Evolutionary conservation across 345 rosid genomes (phyloP).

Genomic region (Diplotaxis tenuifolia): DNA sequence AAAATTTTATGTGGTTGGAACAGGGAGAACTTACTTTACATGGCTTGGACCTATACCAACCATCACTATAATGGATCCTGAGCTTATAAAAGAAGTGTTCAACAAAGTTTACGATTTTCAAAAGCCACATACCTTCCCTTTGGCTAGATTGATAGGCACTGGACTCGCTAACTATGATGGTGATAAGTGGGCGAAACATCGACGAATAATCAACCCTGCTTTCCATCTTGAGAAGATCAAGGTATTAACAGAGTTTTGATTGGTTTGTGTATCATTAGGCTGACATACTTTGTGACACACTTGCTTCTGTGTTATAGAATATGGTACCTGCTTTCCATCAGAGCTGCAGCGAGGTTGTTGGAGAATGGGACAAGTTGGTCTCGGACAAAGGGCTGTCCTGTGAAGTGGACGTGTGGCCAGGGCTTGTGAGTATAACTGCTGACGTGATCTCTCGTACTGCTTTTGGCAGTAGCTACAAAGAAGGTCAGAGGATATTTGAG

Average conservation of each 20-base stretch:
- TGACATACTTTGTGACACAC: not conserved
- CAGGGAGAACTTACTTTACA: slow-evolving; percentile 42
- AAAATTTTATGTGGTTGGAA: slow-evolving; percentile 3
- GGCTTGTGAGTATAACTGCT: slow-evolving; percentile 35
- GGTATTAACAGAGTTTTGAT: slow-evolving; percentile 12
- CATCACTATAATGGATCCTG: slow-evolving; percentile 43
- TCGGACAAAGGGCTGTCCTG: slow-evolving; percentile 12
- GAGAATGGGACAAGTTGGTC: slow-evolving; percentile 31
- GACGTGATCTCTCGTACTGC: slow-evolving; percentile 54
- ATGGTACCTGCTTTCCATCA: slow-evolving; percentile 40
- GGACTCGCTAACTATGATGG: slow-evolving; percentile 39
- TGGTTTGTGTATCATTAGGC: not conserved
- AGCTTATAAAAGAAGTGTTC: slow-evolving; percentile 40
- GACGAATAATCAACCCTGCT: slow-evolving; percentile 48
- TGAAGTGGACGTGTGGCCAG: slow-evolving; percentile 46
- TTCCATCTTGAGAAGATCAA: slow-evolving; percentile 48
- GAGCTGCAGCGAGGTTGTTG: slow-evolving; percentile 34
- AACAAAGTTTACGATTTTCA: slow-evolving; percentile 37
- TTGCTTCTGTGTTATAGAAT: slow-evolving; percentile 12
- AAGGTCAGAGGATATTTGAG: slow-evolving; percentile 60
- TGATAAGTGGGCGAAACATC: slow-evolving; percentile 45
- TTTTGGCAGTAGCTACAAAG: slow-evolving; percentile 68
- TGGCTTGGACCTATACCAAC: slow-evolving; percentile 50
- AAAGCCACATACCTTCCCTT: slow-evolving; percentile 23
- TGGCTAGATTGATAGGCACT: slow-evolving; percentile 5